phyloP scores from a whole-genome alignment of 1,284 basidiomycete species.

The Boletus smithii region DNA sequence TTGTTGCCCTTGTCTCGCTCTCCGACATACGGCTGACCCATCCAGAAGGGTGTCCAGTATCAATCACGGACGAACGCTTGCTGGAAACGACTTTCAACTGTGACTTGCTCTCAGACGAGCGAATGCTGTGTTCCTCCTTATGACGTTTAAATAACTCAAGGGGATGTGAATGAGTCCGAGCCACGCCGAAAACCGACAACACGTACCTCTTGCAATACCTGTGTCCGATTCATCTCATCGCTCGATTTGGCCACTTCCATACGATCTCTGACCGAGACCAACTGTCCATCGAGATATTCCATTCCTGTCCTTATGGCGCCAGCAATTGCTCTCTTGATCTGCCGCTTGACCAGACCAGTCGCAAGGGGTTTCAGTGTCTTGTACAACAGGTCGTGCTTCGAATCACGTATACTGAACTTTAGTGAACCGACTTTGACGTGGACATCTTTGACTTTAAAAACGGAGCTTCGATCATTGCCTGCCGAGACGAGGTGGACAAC shows the following conservation, averaged over 20 bases:
- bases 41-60: conserved; percentile 63
- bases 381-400: conserved; percentile 90
- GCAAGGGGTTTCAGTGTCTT: conserved; percentile 77
- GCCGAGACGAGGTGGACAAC: conserved; percentile 63
- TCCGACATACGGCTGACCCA: conserved; percentile 68
- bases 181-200: no score
- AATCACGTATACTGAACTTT: conserved; percentile 88
- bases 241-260: conserved; percentile 66
- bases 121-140: conserved; percentile 47
- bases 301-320: conserved; percentile 77
- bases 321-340: conserved; percentile 81
- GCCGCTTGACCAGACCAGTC: conserved; percentile 83
- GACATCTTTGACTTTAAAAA: conserved; percentile 79
- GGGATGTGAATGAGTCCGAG: background rate
- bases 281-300: conserved; percentile 84
- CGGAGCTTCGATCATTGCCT: conserved; percentile 61
- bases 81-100: conserved; percentile 71
- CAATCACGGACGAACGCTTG: conserved; percentile 63
- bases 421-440: conserved; percentile 81
- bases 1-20: conserved; percentile 47
- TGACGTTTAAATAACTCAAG: conserved; percentile 56
- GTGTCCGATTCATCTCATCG: conserved; percentile 48
- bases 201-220: conserved; percentile 68
- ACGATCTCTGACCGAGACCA: conserved; percentile 74
- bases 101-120: conserved; percentile 46